phyloP scores from a whole-genome alignment of 768 basidiomycete species.

The Leccinellum albellum region DNA sequence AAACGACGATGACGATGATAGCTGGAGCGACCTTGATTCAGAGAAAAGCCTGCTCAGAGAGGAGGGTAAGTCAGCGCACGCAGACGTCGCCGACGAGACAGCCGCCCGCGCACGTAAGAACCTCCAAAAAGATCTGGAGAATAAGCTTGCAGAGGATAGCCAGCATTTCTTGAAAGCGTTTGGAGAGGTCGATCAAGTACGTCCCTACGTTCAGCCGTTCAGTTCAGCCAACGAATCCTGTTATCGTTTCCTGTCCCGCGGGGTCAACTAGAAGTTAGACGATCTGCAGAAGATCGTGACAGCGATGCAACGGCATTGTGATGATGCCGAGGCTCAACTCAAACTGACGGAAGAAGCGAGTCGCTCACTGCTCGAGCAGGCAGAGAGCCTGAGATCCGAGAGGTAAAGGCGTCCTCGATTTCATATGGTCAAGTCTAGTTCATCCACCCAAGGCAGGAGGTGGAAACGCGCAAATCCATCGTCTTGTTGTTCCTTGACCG shows the following conservation, averaged over 20 bases:
- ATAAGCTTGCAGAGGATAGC: conserved; percentile 76
- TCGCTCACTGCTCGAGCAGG: conserved; percentile 75
- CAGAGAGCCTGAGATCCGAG: conserved; percentile 70
- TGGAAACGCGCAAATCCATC: conserved; percentile 69
- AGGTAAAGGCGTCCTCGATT: conserved; percentile 44
- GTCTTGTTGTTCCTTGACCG: conserved; percentile 75
- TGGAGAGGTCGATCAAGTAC: conserved; percentile 84
- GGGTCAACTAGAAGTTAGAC: conserved; percentile 65
- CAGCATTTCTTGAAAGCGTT: conserved; percentile 80
- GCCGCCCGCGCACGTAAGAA: conserved; percentile 75
- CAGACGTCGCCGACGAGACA: conserved; percentile 51
- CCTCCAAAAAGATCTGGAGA: conserved; percentile 82
- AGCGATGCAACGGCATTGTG: conserved; percentile 79
- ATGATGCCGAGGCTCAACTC: conserved; percentile 78
- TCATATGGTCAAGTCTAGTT: not conserved
- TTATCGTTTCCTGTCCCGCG: no score
- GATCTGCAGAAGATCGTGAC: conserved; percentile 72
- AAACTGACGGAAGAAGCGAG: conserved; percentile 73
- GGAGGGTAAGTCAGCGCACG: conserved; percentile 8
- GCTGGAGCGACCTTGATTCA: conserved; percentile 22
- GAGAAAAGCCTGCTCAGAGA: conserved; percentile 6
- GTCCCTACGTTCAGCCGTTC: conserved; percentile 24
- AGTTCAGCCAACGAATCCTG: not conserved
- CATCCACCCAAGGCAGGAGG: conserved; percentile 48
- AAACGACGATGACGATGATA: conserved; percentile 24